Evolutionary conservation across 805 yeast genomes (phyloP), one percentile per base, ranked within the genome.

Genomic region (Debaryomyces hansenii): DNA sequence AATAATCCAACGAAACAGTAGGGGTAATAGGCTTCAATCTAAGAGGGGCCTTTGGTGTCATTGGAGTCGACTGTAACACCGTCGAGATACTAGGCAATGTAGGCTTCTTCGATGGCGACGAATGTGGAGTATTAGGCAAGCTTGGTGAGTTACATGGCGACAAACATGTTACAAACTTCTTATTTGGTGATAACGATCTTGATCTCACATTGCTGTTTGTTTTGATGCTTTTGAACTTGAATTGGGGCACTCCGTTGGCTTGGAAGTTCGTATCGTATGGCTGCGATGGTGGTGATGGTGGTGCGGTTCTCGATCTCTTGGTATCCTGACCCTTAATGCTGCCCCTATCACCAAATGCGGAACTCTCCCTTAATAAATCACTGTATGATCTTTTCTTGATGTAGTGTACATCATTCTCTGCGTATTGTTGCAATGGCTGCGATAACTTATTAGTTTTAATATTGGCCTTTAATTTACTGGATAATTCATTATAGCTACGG

Each of bases 231-330:
- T 42, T 33, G 33, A 39, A 31, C 15, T 39, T 20, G 14, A 21
- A 3, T 18, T n/a, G 12, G 21, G 35, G 47, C 18, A 14, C 27
- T 5, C 28, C 10, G 36, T 21, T 36, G 15, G 5, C 35, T 9
- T n/a, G 10, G 8, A 4, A 18, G 18, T 29, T 11, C n/a, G 29
- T 21, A 15, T 29, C 20, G 5, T 36, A 46, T 7, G 56, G 50
- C 1, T 53, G 58, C 9, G 53, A 56, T n/a, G 70, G 73, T 9
- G 71, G 70, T 14, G 75, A 70, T 10, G 78, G 75, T 29, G 79
- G 78, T 4, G 78, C 78, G 8, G 78, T 73, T 55, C 70, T 63
- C n/a, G 76, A 64, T 41, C 75, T 60, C 54, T 75, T 74, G 42
- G 49, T 33, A 14, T n/a, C 34, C 14, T 31, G 14, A 37, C 36